phyloP scores from a whole-genome alignment of 2,329 filamentous ascomycete species.

The Penicillium sp. region DNA sequence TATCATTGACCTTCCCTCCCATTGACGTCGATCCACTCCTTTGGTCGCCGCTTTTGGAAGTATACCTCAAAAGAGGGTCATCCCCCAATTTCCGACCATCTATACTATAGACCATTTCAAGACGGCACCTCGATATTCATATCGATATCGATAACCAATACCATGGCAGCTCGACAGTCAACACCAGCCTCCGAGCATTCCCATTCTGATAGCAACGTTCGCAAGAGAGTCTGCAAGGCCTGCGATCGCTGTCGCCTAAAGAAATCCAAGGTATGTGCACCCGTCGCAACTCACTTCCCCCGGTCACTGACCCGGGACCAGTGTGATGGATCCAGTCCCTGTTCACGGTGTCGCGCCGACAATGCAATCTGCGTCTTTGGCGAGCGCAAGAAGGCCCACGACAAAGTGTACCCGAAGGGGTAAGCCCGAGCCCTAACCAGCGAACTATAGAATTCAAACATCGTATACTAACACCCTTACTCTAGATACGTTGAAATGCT shows the following conservation, averaged over 20 bases:
- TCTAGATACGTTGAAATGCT: slow-evolving; percentile 66
- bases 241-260: slow-evolving; percentile 67
- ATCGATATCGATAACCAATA: slow-evolving; percentile 19
- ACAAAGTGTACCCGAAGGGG: slow-evolving; percentile 70
- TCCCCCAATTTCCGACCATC: not conserved
- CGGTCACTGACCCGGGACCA: slow-evolving; percentile 29
- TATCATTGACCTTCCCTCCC: slow-evolving; percentile 23
- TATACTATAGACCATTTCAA: no score
- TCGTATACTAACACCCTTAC: slow-evolving; percentile 4
- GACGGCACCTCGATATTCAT: not conserved
- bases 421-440: slow-evolving; percentile 37
- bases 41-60: slow-evolving; percentile 22
- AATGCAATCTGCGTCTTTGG: slow-evolving; percentile 67
- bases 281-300: slow-evolving; percentile 8
- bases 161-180: slow-evolving; percentile 43
- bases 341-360: slow-evolving; percentile 63
- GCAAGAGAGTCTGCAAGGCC: slow-evolving; percentile 67
- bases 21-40: slow-evolving; percentile 26
- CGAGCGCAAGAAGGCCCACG: slow-evolving; percentile 65
- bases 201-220: slow-evolving; percentile 49
- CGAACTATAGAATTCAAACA: no score
- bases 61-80: slow-evolving; percentile 19
- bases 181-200: slow-evolving; percentile 42
- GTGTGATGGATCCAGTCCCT: slow-evolving; percentile 65
- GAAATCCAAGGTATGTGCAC: slow-evolving; percentile 61